These are phyloP conservation scores for Dendrobium chrysotoxum DNA, from an alignment of 106 monocot genomes.

Conservation along the genomic window DNA sequence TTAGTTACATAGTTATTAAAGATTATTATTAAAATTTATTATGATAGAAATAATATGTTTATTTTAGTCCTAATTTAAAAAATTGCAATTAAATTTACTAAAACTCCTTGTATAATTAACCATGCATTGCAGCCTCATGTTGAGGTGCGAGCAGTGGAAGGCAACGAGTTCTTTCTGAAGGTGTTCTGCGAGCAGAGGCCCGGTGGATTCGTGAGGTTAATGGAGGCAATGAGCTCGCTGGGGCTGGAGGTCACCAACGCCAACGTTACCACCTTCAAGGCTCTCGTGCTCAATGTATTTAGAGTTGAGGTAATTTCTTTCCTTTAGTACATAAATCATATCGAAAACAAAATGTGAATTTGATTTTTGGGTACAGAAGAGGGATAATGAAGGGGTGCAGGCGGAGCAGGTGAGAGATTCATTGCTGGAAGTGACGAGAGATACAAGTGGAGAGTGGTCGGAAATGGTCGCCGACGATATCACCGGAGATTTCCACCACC, in stretches of 20 bases:
- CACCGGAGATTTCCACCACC: slow-evolving; percentile 1
- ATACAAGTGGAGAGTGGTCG: slow-evolving; percentile 21
- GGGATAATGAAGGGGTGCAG: slow-evolving; percentile 69
- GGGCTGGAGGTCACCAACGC: slow-evolving; percentile 79
- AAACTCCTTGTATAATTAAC: too few species aligned
- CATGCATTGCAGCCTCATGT: slow-evolving; percentile 57
- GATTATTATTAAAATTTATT: too few species aligned
- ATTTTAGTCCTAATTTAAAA: too few species aligned
- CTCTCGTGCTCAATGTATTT: slow-evolving; percentile 72
- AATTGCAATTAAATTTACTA: too few species aligned
- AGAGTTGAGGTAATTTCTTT: slow-evolving; percentile 48
- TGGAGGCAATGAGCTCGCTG: slow-evolving; percentile 75
- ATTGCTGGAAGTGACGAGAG: slow-evolving; percentile 60
- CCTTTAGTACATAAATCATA: background rate
- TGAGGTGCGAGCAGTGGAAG: slow-evolving; percentile 69
- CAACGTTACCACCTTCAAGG: slow-evolving; percentile 66
- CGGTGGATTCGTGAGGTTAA: slow-evolving; percentile 67
- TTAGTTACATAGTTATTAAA: too few species aligned
- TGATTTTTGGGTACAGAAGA: slow-evolving; percentile 37
- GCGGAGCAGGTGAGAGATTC: slow-evolving; percentile 87
- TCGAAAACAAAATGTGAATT: background rate
- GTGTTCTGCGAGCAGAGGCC: slow-evolving; percentile 68
- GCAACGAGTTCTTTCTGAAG: slow-evolving; percentile 79
- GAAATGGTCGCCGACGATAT: slow-evolving; percentile 9
- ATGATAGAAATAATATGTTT: too few species aligned